phyloP scores from a whole-genome alignment of 23 red algal species.

The Gracilaria vermiculophylla region DNA sequence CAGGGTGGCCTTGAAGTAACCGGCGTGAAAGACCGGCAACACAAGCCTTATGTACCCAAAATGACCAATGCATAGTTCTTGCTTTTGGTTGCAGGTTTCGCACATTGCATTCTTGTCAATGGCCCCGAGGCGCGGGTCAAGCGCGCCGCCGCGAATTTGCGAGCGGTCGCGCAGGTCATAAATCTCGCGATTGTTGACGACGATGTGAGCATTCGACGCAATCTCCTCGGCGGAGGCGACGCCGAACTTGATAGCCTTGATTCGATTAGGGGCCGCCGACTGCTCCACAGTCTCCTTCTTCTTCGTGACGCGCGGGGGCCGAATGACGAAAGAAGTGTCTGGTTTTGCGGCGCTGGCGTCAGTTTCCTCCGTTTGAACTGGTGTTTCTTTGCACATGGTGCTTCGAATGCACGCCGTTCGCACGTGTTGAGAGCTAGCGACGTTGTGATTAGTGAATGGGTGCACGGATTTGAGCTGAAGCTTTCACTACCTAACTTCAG shows the following conservation, averaged over 20 bases:
- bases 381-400: not conserved
- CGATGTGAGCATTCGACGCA: conserved; percentile 52
- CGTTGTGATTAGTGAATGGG: not conserved
- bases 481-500: not conserved
- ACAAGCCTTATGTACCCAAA: conserved; percentile 86
- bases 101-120: conserved; percentile 85
- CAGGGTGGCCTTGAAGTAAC: conserved; percentile 82
- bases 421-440: not conserved
- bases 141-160: conserved; percentile 52
- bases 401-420: not conserved
- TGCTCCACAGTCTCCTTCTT: conserved; percentile 34
- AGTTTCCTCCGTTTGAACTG: not conserved
- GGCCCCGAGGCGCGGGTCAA: conserved; percentile 84
- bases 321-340: not conserved
- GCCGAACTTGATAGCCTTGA: conserved; percentile 75
- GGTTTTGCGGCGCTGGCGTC: not conserved
- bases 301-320: conserved; percentile 37
- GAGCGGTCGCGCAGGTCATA: conserved; percentile 64
- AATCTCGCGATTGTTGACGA: conserved; percentile 57
- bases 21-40: conserved; percentile 92
- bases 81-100: conserved; percentile 81
- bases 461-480: no score
- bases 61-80: conserved; percentile 89
- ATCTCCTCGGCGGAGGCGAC: conserved; percentile 79
- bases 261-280: conserved; percentile 51